A percentile compares a stretch with the other conserved stretches of the same genome.
Evolutionary conservation across 352 stramenopile genomes (phyloP).

Genomic region (Elongisporangium senticosum): DNA sequence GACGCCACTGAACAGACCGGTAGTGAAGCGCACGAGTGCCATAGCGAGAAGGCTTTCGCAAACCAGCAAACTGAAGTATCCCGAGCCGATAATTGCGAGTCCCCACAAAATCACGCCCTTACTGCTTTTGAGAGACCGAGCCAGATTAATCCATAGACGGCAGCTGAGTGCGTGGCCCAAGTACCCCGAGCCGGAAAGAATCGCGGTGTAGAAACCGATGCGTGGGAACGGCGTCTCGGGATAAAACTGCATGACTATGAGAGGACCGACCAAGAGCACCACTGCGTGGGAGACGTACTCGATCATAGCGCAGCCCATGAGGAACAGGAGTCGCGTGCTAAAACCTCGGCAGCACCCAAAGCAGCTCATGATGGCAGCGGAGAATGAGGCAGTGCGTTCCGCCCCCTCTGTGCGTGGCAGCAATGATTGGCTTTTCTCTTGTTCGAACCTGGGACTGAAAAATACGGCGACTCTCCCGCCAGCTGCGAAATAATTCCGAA

Average conservation of each 20-base stretch:
- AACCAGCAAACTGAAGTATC: conserved; percentile 69
- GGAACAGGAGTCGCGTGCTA: conserved; percentile 70
- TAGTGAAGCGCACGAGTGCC: conserved; percentile 70
- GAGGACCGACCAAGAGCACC: conserved; percentile 58
- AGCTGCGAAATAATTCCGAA: background rate
- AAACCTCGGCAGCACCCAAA: conserved; percentile 60
- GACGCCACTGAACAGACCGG: conserved; percentile 68
- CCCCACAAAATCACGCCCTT: conserved; percentile 83
- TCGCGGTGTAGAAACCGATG: conserved; percentile 71
- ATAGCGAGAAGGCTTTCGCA: conserved; percentile 77
- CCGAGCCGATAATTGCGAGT: conserved; percentile 53
- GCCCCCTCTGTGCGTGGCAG: background rate
- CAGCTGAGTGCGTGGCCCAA: conserved; percentile 66
- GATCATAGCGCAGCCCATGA: conserved; percentile 74
- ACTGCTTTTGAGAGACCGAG: conserved; percentile 62
- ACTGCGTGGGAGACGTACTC: conserved; percentile 73
- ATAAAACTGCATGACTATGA: conserved; percentile 78
- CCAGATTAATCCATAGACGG: conserved; percentile 76
- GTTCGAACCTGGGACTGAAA: background rate
- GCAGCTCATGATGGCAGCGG: conserved; percentile 16
- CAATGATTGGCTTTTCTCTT: background rate
- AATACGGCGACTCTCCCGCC: background rate
- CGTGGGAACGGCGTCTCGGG: conserved; percentile 64
- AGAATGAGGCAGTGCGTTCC: background rate
- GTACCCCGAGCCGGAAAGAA: conserved; percentile 61